These are phyloP conservation scores for Ophiocordyceps camponoti-leonardi DNA, from an alignment of 2,329 filamentous ascomycete species.

Conservation along the genomic window DNA sequence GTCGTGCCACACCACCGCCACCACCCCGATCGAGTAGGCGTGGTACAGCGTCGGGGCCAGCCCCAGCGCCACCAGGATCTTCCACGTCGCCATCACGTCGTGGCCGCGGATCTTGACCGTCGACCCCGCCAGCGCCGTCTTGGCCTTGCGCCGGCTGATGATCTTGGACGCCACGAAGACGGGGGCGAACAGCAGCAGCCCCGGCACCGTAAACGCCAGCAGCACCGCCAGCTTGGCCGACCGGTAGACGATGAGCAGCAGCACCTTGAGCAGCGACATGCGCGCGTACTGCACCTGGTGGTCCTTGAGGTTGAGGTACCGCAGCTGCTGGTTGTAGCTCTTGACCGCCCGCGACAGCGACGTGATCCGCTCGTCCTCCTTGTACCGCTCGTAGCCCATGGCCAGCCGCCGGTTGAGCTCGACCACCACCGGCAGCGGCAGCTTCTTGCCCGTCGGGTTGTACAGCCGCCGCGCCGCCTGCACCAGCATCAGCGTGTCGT, in stretches of 20 bases:
- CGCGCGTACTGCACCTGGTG: constrained; percentile 89
- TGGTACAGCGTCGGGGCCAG: constrained; percentile 71
- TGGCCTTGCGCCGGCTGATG: constrained; percentile 68
- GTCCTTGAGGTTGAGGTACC: constrained; percentile 74
- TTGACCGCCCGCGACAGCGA: constrained; percentile 58
- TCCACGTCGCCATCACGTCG: constrained; percentile 90
- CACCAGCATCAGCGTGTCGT: constrained; percentile 92
- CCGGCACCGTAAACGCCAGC: constrained; percentile 67
- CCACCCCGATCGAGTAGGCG: constrained; percentile 59
- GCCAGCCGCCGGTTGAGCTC: constrained; percentile 86
- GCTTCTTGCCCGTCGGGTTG: constrained; percentile 83
- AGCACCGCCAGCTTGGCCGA: constrained; percentile 62
- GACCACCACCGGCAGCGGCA: constrained; percentile 80
- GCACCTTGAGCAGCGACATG: constrained; percentile 59
- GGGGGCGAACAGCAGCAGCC: constrained; percentile 71
- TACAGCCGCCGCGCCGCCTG: constrained; percentile 88
- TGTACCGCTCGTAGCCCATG: constrained; percentile 82
- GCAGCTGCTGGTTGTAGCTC: constrained; percentile 74
- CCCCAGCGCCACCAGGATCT: constrained; percentile 72
- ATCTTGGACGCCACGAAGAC: constrained; percentile 73
- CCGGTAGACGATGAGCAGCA: constrained; percentile 64
- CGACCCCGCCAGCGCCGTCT: constrained; percentile 67
- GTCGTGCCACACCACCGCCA: constrained; percentile 65
- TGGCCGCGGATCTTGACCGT: constrained; percentile 77
- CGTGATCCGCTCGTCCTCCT: constrained; percentile 72